Conservation (phyloP, 2,329 filamentous ascomycete species). For the Trichophyton rubrum region DNA sequence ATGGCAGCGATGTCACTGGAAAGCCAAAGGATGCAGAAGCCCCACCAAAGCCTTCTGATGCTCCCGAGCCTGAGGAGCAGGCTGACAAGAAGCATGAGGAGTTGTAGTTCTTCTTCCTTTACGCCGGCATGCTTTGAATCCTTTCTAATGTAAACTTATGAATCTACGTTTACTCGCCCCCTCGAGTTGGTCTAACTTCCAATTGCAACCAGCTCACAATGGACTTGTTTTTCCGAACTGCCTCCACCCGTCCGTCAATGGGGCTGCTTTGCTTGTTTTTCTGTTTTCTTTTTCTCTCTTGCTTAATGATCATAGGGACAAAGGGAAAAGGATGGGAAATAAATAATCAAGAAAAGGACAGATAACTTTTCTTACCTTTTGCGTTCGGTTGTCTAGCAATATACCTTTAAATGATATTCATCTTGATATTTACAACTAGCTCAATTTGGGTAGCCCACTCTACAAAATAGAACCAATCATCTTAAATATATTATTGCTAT, state of each 20-base stretch:
- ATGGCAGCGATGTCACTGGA: constrained; percentile 23
- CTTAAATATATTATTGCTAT: not conserved
- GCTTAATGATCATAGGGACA: not conserved
- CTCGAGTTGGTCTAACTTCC: no score
- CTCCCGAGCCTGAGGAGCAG: constrained; percentile 15
- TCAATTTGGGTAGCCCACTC: not conserved
- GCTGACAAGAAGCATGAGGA: constrained; percentile 24
- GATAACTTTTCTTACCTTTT: not conserved
- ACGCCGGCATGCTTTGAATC: not conserved
- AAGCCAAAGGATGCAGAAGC: constrained; percentile 12
- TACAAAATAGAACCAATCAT: not conserved
- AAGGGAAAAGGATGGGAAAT: not conserved
- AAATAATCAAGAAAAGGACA: no score
- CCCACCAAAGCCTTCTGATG: constrained; percentile 13
- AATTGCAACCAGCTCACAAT: not conserved
- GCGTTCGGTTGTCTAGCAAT: not conserved
- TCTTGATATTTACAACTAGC: no score
- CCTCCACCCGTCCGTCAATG: no score
- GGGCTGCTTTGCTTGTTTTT: not conserved
- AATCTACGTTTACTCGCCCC: not conserved
- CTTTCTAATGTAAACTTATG: not conserved
- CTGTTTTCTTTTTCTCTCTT: not conserved
- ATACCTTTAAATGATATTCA: not conserved
- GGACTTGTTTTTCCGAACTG: no score
- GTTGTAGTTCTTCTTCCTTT: constrained; percentile 20